Evolutionary conservation across 305 asterid species (phyloP), one percentile per base, ranked within the genome.

Genomic region (Ajuga reptans): DNA sequence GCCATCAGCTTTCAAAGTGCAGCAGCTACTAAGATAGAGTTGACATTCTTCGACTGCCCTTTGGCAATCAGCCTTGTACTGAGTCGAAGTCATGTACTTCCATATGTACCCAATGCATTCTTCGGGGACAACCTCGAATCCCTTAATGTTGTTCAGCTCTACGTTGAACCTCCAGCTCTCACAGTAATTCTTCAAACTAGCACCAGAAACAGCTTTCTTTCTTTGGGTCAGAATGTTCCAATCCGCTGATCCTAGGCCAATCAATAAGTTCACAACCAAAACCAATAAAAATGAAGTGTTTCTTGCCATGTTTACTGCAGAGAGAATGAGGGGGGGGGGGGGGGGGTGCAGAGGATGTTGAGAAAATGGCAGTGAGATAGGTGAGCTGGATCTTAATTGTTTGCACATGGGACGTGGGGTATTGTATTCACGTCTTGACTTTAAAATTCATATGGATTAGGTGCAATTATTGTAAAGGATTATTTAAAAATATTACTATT

Each of bases 101-200:
- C 81, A 83, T 0, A 73, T 56, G 34, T 59, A 74, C 0, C 45
- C 58, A 4, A 21, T 58, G 71, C 85, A 84, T 71, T 81, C 86
- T 49, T 84, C 75, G 8, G 83, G 89, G 29, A 79, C 85, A 56
- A 75, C 82, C 53, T 76, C 83, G 43, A 84, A 80, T 3, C 58
- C 81, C 47, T 72, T 66, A 12, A 79, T 78, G 72, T 82, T 82
- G 82, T 84, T 84, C 39, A 81, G 11, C 71, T 80, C 85, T 3
- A 84, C 89, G 69, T 76, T 84, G 10, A 76, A 64, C 63, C 83
- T 81, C 86, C 83, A 81, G 77, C 83, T 84, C 80, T 81, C 86
- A 43, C 86, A 81, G 46, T 75, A 80, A 31, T 71, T 79, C 72
- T 84, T 81, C 84, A 84, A 61, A 64, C 71, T 72, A 4, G 55